Evolutionary conservation across 2,329 filamentous ascomycete genomes (phyloP).

Genomic region (Neofusicoccum sp.): DNA sequence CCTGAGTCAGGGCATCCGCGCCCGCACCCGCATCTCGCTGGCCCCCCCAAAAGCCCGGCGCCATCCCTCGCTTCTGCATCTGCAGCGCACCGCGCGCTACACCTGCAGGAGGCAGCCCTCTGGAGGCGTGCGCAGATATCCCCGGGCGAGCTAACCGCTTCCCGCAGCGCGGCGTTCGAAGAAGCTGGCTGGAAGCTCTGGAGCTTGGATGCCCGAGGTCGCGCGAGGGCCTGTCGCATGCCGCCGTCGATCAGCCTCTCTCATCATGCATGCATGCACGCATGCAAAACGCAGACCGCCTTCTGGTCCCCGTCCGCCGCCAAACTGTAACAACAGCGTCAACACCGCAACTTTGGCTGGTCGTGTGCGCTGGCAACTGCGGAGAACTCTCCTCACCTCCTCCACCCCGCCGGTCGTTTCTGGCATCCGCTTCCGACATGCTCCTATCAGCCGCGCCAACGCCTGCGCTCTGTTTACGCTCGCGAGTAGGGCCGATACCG

Average conservation of each 20-base stretch:
- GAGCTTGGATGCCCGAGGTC: neutral
- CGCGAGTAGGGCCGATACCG: neutral
- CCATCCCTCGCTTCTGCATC: neutral
- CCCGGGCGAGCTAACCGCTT: conserved; percentile 3
- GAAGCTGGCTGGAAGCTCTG: conserved; percentile 2
- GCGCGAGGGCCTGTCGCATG: too few species aligned
- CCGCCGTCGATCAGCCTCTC: neutral
- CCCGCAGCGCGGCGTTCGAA: neutral
- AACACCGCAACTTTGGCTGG: conserved; percentile 10
- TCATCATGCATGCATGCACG: conserved; percentile 9
- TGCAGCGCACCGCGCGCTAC: neutral
- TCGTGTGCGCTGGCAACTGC: conserved; percentile 11
- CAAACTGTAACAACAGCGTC: conserved; percentile 7
- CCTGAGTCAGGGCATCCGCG: neutral
- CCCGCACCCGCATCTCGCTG: neutral
- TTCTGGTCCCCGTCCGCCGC: neutral
- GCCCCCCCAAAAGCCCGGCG: neutral
- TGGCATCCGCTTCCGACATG: neutral
- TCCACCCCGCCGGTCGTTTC: neutral
- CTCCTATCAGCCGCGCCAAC: conserved; percentile 7
- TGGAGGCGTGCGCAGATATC: neutral
- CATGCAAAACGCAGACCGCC: conserved; percentile 5
- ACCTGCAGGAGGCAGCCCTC: neutral
- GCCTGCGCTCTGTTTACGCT: neutral
- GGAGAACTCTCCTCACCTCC: conserved; percentile 3